Conservation (phyloP, 2,329 filamentous ascomycete genomes). For the Ophioceras dolichostomum region DNA sequence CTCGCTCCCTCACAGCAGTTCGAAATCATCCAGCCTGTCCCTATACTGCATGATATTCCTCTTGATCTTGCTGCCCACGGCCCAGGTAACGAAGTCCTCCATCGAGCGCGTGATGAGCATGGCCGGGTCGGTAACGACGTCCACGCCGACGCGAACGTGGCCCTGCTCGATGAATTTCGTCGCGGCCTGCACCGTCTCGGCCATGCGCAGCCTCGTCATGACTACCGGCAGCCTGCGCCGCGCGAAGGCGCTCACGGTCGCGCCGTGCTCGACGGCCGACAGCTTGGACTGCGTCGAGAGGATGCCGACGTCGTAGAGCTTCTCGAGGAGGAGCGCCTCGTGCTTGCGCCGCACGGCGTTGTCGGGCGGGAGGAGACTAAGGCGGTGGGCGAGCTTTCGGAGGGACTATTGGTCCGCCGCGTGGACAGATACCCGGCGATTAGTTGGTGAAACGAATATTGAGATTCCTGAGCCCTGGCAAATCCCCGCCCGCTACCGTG, state of each 20-base stretch:
- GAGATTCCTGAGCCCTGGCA: no score
- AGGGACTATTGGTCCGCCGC: constrained; percentile 61
- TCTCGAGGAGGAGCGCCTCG: constrained; percentile 78
- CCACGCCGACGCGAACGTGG: constrained; percentile 81
- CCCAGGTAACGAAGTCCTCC: constrained; percentile 96
- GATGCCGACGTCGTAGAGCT: constrained; percentile 87
- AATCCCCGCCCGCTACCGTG: no score
- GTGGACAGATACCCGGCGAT: no score
- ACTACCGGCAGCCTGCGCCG: constrained; percentile 74
- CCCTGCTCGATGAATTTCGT: constrained; percentile 88
- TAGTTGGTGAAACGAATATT: no score
- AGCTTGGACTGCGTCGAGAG: constrained; percentile 65
- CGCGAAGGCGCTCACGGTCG: constrained; percentile 83
- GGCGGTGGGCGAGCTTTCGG: constrained; percentile 77
- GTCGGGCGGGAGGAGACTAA: constrained; percentile 69
- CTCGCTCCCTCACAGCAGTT: constrained; percentile 74
- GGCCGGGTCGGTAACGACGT: constrained; percentile 80
- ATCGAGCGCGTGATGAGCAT: constrained; percentile 80
- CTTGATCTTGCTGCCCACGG: constrained; percentile 94
- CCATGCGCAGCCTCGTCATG: constrained; percentile 82
- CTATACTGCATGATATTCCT: constrained; percentile 89
- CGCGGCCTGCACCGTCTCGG: constrained; percentile 75
- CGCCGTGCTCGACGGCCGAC: constrained; percentile 73
- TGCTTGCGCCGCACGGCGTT: constrained; percentile 71
- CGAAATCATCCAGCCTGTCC: constrained; percentile 92